Conservation (phyloP, 2,329 filamentous ascomycete species). For the Paraphoma chrysanthemicola region DNA sequence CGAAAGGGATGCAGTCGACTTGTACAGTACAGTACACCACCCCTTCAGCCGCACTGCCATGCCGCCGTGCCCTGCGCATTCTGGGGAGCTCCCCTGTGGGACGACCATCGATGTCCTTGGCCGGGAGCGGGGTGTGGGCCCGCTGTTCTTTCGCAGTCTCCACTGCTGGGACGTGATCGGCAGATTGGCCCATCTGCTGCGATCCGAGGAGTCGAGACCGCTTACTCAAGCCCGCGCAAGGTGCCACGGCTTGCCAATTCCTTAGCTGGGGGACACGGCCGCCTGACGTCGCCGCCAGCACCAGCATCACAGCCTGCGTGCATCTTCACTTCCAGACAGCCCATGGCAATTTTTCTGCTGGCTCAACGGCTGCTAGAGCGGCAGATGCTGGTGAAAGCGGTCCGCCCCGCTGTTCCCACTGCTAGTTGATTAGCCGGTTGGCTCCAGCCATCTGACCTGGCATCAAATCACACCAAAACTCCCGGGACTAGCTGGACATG, state of each 20-base stretch:
- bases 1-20: conserved; percentile 3
- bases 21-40: too few species aligned
- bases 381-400: conserved; percentile 6
- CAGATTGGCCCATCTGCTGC: conserved; percentile 3
- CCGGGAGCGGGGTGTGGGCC: conserved; percentile 1
- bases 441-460: background rate
- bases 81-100: background rate
- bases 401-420: conserved; percentile 22
- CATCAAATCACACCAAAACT: background rate
- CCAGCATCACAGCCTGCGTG: too few species aligned
- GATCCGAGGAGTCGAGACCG: conserved; percentile 1
- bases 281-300: too few species aligned
- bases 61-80: background rate
- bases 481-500: background rate
- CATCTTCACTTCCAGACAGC: too few species aligned
- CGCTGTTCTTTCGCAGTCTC: conserved; percentile 1
- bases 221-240: background rate
- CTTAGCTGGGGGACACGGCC: background rate
- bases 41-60: background rate
- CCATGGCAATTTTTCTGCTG: background rate
- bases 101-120: background rate
- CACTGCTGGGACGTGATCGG: conserved; percentile 3
- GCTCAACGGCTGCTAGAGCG: background rate
- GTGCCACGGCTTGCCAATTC: conserved; percentile 1
- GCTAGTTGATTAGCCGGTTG: background rate